Percentiles rank a stretch among this genome's conserved stretches.
phyloP scores from a whole-genome alignment of 2,329 filamentous ascomycete species.

The Sporothrix humicola region DNA sequence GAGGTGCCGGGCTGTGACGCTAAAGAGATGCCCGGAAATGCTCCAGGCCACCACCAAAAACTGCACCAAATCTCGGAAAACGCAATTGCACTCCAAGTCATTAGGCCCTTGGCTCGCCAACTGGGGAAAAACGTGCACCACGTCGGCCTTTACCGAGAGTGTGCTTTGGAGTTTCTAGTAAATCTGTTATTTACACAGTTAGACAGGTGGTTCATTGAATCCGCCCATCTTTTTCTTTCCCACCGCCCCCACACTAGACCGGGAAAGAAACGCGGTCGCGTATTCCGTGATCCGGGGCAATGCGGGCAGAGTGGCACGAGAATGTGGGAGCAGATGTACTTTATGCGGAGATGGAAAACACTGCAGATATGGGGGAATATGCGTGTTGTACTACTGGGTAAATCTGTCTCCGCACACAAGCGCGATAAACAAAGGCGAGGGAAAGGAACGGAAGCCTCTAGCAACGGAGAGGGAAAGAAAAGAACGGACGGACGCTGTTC shows the following conservation, averaged over 20 bases:
- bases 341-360: background rate
- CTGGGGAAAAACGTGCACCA: background rate
- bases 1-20: background rate
- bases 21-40: background rate
- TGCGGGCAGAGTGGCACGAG: background rate
- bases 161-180: background rate
- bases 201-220: no score
- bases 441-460: background rate
- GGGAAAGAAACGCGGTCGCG: background rate
- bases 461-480: background rate
- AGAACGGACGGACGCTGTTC: background rate
- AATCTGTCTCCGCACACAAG: background rate
- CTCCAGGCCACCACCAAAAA: background rate
- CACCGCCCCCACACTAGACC: background rate
- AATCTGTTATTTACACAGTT: background rate
- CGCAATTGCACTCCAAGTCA: background rate
- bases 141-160: background rate
- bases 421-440: background rate
- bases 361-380: no score
- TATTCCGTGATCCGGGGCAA: slow-evolving; percentile 2
- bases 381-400: background rate
- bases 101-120: background rate
- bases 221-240: no score
- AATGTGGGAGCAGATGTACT: background rate
- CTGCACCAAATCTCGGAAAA: slow-evolving; percentile 10